phyloP scores from a whole-genome alignment of 345 rosid genomes.

The Citrus maxima region DNA sequence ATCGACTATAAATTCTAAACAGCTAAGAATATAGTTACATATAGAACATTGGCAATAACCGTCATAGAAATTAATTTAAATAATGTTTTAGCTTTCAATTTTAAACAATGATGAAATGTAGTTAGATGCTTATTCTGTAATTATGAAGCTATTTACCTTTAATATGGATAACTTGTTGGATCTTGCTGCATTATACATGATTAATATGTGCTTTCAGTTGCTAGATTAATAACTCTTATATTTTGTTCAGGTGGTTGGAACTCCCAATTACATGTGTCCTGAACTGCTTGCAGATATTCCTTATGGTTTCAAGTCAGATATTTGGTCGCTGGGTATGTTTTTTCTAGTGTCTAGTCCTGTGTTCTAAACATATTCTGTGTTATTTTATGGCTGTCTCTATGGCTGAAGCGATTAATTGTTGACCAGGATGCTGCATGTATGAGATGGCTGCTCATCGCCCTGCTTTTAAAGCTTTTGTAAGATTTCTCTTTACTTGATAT shows the following conservation, averaged over 20 bases:
- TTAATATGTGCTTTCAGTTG: constrained; percentile 12
- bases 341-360: not conserved
- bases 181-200: not conserved
- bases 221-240: constrained; percentile 9
- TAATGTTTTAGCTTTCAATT: not conserved
- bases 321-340: constrained; percentile 90
- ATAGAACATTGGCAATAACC: not conserved
- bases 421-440: constrained; percentile 92
- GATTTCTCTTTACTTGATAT: constrained; percentile 26
- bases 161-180: not conserved
- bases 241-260: constrained; percentile 86
- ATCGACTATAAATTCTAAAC: not conserved
- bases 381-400: not conserved
- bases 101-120: not conserved
- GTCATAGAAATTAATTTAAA: not conserved
- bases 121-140: not conserved
- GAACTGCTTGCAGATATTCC: constrained; percentile 97
- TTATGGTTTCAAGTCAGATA: constrained; percentile 97
- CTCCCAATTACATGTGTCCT: constrained; percentile 99
- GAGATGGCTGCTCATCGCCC: constrained; percentile 99
- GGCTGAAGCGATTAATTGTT: constrained; percentile 30
- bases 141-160: constrained; percentile 9
- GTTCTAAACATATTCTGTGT: not conserved
- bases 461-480: constrained; percentile 98
- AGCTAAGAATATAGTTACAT: not conserved